A percentile compares a stretch with the other conserved stretches of the same genome.
Conservation (phyloP, 2,329 filamentous ascomycete genomes). For the Colletotrichum karsti region DNA sequence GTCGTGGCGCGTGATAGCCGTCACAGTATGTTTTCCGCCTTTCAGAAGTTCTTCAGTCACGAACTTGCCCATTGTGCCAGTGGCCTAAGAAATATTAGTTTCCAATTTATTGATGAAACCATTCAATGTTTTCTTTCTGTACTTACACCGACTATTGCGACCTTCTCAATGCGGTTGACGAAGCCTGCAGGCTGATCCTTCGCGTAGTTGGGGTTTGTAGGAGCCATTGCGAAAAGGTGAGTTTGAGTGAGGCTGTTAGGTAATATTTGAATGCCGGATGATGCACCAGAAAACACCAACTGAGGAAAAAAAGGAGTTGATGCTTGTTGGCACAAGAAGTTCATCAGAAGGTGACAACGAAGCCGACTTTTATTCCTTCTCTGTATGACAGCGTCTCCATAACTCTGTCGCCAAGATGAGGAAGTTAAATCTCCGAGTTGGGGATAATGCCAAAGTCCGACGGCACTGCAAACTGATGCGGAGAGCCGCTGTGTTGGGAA, state of each 20-base stretch:
- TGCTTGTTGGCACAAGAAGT: background rate
- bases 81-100: constrained; percentile 38
- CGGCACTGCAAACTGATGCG: no score
- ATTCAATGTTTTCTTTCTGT: background rate
- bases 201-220: constrained; percentile 34
- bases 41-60: constrained; percentile 53
- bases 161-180: constrained; percentile 50
- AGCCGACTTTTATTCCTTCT: no score
- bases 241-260: no score
- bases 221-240: background rate
- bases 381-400: no score
- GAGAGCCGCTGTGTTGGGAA: no score
- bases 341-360: no score
- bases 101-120: background rate
- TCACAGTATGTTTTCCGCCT: constrained; percentile 60
- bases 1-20: constrained; percentile 57
- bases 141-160: constrained; percentile 58
- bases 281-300: no score
- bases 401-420: no score
- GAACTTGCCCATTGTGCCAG: constrained; percentile 49
- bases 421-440: no score
- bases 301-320: background rate
- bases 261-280: no score
- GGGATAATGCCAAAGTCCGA: no score
- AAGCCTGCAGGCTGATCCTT: constrained; percentile 46